Conservation (phyloP, 2,329 filamentous ascomycete species). For the Nemania abortiva region DNA sequence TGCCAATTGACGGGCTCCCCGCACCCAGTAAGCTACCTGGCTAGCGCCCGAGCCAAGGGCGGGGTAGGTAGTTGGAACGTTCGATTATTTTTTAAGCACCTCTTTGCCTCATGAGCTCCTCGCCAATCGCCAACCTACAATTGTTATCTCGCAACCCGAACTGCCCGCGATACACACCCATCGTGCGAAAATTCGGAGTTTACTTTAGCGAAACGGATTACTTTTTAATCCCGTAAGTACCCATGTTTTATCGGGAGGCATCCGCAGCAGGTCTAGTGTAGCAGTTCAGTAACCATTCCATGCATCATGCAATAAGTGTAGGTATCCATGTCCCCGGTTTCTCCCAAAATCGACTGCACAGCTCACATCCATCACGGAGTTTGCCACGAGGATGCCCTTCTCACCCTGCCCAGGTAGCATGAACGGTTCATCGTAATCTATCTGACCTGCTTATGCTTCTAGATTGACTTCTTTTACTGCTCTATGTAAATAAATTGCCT, state of each 20-base stretch:
- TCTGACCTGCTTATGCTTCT: background rate
- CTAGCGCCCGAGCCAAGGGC: slow-evolving; percentile 16
- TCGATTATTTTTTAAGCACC: background rate
- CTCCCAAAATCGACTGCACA: background rate
- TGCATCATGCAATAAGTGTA: slow-evolving; percentile 4
- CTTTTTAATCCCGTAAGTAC: slow-evolving; percentile 1
- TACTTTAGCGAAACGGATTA: slow-evolving; percentile 11
- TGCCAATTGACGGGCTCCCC: slow-evolving; percentile 18
- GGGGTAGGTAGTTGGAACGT: slow-evolving; percentile 9
- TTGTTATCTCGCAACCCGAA: slow-evolving; percentile 25
- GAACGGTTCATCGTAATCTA: background rate
- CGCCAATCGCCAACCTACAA: slow-evolving; percentile 8
- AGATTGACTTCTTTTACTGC: background rate
- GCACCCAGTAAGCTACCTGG: slow-evolving; percentile 1
- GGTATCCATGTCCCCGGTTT: background rate
- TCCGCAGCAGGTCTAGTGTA: background rate
- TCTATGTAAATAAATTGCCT: background rate
- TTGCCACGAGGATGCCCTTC: background rate
- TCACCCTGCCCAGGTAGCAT: background rate
- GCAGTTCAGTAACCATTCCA: slow-evolving; percentile 1
- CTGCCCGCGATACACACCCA: background rate
- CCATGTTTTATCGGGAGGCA: slow-evolving; percentile 6
- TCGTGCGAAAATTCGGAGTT: slow-evolving; percentile 23
- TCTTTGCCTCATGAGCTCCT: background rate
- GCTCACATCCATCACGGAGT: background rate